phyloP scores from a whole-genome alignment of 2,329 filamentous ascomycete genomes.

The Fusarium sp. region DNA sequence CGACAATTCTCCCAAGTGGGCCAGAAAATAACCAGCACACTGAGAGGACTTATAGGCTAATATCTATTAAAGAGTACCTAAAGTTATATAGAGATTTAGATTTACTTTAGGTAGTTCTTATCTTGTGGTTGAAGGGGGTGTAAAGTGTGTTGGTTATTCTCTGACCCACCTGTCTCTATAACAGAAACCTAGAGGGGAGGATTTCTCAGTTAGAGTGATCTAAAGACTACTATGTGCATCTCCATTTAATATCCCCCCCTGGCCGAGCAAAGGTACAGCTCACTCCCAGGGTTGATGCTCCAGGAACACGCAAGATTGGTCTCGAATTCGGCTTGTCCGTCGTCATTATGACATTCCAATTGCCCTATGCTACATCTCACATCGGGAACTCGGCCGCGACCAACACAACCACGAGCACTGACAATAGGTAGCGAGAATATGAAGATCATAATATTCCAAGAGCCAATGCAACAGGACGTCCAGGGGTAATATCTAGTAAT shows the following conservation, averaged over 20 bases:
- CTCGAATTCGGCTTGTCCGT: constrained; percentile 9
- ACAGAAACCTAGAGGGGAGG: constrained; percentile 15
- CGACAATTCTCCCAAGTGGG: constrained; percentile 29
- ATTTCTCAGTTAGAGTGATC: constrained; percentile 5
- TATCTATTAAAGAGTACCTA: too few relatives aligned
- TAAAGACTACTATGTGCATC: constrained; percentile 1
- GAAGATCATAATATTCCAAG: neutral
- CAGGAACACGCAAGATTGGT: neutral
- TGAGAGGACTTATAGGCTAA: too few relatives aligned
- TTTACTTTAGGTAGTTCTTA: too few relatives aligned
- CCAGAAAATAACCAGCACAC: too few relatives aligned
- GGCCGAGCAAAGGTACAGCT: constrained; percentile 10
- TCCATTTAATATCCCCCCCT: constrained; percentile 2
- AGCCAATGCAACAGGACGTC: constrained; percentile 1
- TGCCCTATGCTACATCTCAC: constrained; percentile 18
- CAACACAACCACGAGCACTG: constrained; percentile 18
- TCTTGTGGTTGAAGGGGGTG: too few relatives aligned
- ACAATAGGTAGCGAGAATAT: constrained; percentile 3
- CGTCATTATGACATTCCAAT: constrained; percentile 44
- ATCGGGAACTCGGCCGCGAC: constrained; percentile 6
- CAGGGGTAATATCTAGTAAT: constrained; percentile 18
- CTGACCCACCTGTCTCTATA: too few relatives aligned
- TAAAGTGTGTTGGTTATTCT: too few relatives aligned
- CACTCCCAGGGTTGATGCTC: constrained; percentile 8
- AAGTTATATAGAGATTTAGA: too few relatives aligned